A percentile compares a stretch with the other conserved stretches of the same genome.
These are phyloP conservation scores for Mycena sanguinolenta DNA, from an alignment of 768 basidiomycete genomes.

Conservation along the genomic window DNA sequence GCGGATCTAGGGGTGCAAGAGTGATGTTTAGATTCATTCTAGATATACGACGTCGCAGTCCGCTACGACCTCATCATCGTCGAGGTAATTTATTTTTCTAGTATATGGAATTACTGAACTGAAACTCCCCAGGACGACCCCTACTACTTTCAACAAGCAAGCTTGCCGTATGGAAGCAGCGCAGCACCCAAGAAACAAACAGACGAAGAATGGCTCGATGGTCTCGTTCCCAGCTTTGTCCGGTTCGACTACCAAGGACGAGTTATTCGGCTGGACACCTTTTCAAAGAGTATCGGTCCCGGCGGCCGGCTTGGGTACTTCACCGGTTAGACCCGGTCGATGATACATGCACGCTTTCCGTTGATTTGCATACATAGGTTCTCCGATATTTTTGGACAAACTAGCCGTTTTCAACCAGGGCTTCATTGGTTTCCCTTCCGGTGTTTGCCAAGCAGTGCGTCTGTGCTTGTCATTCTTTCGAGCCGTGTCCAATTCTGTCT, in stretches of 20 bases:
- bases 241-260: conserved; percentile 71
- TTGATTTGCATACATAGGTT: no score
- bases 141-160: conserved; percentile 70
- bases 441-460: conserved; percentile 70
- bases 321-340: conserved; percentile 51
- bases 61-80: conserved; percentile 62
- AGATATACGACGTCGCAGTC: conserved; percentile 72
- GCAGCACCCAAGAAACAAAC: conserved; percentile 26
- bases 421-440: conserved; percentile 66
- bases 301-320: conserved; percentile 68
- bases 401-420: conserved; percentile 50
- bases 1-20: conserved; percentile 52
- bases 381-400: conserved; percentile 68
- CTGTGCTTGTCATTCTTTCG: not conserved
- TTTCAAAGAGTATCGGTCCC: conserved; percentile 59
- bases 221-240: conserved; percentile 36
- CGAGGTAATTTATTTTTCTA: not conserved
- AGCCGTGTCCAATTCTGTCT: not conserved
- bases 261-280: conserved; percentile 77
- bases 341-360: no score
- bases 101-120: conserved; percentile 37
- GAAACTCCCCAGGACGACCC: conserved; percentile 79
- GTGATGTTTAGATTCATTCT: conserved; percentile 57
- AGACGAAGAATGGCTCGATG: conserved; percentile 37
- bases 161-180: conserved; percentile 35